Evolutionary conservation across 371 early-diverging fungal species (phyloP).

Genomic region (Blakeslea trispora): DNA sequence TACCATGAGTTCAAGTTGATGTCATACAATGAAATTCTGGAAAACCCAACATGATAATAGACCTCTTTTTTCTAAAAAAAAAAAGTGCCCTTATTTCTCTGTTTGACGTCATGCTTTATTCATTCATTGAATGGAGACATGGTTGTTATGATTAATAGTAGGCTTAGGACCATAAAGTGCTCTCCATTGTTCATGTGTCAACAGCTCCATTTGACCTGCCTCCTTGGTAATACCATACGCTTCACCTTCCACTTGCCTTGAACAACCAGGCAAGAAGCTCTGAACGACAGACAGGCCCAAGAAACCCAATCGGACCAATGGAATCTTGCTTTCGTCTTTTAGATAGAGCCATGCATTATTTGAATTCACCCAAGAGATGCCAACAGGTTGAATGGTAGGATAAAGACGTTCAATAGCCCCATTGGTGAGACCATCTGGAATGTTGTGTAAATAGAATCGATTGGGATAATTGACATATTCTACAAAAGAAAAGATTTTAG

Average conservation of each 20-base stretch:
- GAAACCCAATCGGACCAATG: constrained; percentile 28
- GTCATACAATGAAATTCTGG: too few species aligned
- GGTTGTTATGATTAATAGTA: constrained; percentile 16
- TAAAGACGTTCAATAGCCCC: constrained; percentile 47
- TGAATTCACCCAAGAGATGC: constrained; percentile 47
- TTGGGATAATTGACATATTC: constrained; percentile 36
- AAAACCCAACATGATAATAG: too few species aligned
- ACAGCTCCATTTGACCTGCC: constrained; percentile 37
- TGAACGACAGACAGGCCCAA: constrained; percentile 29
- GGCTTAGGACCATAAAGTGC: constrained; percentile 16
- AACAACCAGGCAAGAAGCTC: constrained; percentile 30
- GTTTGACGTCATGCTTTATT: too few species aligned
- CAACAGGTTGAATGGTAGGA: constrained; percentile 37
- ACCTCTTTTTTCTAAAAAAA: too few species aligned
- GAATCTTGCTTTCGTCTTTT: constrained; percentile 34
- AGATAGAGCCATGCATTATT: constrained; percentile 48
- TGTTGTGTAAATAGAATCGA: constrained; percentile 45
- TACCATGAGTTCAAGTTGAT: too few species aligned
- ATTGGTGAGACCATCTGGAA: constrained; percentile 40
- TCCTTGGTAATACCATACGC: constrained; percentile 36
- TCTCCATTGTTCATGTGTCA: constrained; percentile 30
- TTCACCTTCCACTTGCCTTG: constrained; percentile 22
- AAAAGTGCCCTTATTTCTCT: too few species aligned
- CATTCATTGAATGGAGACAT: constrained; percentile 7
- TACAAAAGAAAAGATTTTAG: neutral